These are phyloP conservation scores for Gamsiella multidivaricata DNA, from an alignment of 192 early-diverging fungal genomes.

Conservation along the genomic window DNA sequence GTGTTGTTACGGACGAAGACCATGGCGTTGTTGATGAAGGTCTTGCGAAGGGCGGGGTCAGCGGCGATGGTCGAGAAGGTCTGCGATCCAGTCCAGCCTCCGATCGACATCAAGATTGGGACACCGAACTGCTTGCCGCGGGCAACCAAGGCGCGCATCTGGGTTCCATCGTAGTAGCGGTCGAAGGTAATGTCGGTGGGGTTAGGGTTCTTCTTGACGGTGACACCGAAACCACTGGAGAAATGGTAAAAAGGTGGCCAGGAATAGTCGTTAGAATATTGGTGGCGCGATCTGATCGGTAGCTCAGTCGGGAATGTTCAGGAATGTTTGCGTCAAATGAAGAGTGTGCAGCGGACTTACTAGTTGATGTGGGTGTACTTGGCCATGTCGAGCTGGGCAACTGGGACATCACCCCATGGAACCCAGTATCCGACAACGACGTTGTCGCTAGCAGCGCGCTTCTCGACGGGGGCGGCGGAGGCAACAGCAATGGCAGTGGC, in stretches of 20 bases:
- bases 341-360: no score
- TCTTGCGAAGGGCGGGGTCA: constrained; percentile 59
- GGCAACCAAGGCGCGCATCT: constrained; percentile 34
- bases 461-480: constrained; percentile 32
- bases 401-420: constrained; percentile 53
- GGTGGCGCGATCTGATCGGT: no score
- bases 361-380: constrained; percentile 57
- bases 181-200: constrained; percentile 42
- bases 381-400: constrained; percentile 52
- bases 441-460: constrained; percentile 43
- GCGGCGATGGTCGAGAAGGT: constrained; percentile 67
- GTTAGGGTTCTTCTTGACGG: constrained; percentile 31
- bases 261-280: no score
- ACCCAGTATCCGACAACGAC: constrained; percentile 54
- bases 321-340: neutral
- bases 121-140: constrained; percentile 47
- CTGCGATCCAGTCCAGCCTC: constrained; percentile 83
- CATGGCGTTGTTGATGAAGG: constrained; percentile 69
- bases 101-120: constrained; percentile 68
- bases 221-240: constrained; percentile 49
- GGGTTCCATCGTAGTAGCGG: constrained; percentile 52
- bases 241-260: neutral
- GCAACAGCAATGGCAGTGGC: constrained; percentile 36
- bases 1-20: constrained; percentile 57
- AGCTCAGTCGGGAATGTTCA: no score